phyloP scores from a whole-genome alignment of 352 stramenopile species.

The Peronospora farinosa region DNA sequence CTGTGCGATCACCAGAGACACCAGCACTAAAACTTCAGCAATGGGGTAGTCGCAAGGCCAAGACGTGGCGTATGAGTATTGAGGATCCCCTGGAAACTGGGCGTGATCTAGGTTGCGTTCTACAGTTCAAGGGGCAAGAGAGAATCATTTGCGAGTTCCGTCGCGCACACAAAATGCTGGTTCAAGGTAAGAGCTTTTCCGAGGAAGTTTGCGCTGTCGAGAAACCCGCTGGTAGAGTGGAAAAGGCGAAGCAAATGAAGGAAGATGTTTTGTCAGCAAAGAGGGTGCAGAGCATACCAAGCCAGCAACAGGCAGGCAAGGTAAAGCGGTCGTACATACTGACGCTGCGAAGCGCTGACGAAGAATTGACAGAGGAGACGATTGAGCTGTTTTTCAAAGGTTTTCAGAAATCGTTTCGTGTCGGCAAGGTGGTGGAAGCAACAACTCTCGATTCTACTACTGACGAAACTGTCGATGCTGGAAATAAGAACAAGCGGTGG shows the following conservation, averaged over 20 bases:
- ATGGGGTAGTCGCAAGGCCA: conserved; percentile 46
- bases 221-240: conserved; percentile 8
- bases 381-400: conserved; percentile 32
- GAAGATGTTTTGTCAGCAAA: neutral
- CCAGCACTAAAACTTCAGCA: conserved; percentile 30
- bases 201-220: conserved; percentile 29
- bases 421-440: conserved; percentile 28
- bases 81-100: conserved; percentile 75
- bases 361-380: conserved; percentile 28
- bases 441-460: neutral
- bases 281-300: conserved; percentile 6
- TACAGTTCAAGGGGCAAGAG: conserved; percentile 61
- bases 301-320: conserved; percentile 17
- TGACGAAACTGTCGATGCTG: neutral
- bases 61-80: conserved; percentile 80
- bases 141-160: conserved; percentile 58
- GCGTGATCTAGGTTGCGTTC: conserved; percentile 74
- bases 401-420: conserved; percentile 33
- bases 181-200: conserved; percentile 45
- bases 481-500: conserved; percentile 26
- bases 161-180: conserved; percentile 48
- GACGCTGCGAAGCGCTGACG: conserved; percentile 29
- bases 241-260: conserved; percentile 12
- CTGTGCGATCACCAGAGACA: conserved; percentile 63
- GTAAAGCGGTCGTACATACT: conserved; percentile 31